phyloP scores from a whole-genome alignment of 306 rosid species.

The Mucuna pruriens region DNA sequence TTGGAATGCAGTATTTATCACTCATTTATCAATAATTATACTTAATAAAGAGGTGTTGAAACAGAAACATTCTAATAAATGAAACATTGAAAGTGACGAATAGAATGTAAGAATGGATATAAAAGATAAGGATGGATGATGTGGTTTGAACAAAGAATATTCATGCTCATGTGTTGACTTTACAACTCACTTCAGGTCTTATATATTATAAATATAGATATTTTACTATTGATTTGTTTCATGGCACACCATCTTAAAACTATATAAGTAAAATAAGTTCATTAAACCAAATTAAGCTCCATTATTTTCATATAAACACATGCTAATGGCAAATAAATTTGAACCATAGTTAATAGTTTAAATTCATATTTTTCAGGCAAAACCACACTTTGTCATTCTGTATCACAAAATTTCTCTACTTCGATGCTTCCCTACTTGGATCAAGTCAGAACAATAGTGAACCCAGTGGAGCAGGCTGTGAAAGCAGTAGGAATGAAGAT shows the following conservation, averaged over 20 bases:
- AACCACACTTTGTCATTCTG: constrained; percentile 78
- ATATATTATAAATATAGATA: not conserved
- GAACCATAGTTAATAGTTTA: not conserved
- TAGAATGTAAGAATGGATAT: not conserved
- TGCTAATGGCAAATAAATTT: not conserved
- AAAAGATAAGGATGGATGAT: not conserved
- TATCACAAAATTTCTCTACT: constrained; percentile 75
- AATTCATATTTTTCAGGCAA: constrained; percentile 66
- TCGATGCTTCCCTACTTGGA: constrained; percentile 72
- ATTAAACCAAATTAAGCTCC: constrained; percentile 24
- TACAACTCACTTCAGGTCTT: not conserved
- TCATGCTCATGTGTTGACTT: not conserved
- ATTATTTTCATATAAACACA: constrained; percentile 19
- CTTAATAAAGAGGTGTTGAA: too few relatives aligned
- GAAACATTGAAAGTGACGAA: too few relatives aligned
- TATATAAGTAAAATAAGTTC: not conserved
- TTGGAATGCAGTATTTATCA: not conserved
- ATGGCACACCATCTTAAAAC: not conserved
- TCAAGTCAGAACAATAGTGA: constrained; percentile 84
- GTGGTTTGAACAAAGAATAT: not conserved
- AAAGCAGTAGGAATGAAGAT: constrained; percentile 84
- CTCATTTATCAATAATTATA: too few relatives aligned
- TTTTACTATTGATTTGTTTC: not conserved
- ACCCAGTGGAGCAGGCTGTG: constrained; percentile 85
- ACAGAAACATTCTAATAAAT: too few relatives aligned